Conservation (phyloP, 169 alveolate genomes). For the Toxoplasma gondii region DNA sequence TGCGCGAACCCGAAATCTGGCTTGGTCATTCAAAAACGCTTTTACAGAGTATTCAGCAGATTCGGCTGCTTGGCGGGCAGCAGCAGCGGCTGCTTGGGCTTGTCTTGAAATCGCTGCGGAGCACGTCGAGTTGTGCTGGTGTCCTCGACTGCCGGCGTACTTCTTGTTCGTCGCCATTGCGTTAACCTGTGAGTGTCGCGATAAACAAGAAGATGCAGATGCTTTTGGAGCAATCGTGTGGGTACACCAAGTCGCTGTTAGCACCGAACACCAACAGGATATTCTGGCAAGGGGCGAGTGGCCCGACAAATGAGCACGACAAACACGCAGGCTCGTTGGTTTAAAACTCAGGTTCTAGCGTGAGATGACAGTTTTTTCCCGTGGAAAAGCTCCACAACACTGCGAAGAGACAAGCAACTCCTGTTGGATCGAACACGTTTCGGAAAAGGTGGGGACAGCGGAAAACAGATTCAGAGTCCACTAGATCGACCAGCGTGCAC, state of each 20-base stretch:
- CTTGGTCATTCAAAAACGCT: background rate
- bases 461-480: too few species aligned
- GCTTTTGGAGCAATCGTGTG: too few species aligned
- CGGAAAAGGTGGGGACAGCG: too few species aligned
- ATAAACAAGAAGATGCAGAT: too few species aligned
- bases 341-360: too few species aligned
- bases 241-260: too few species aligned
- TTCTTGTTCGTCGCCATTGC: background rate
- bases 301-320: background rate
- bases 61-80: background rate
- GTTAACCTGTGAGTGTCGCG: background rate
- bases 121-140: background rate
- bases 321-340: background rate
- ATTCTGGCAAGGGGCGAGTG: background rate
- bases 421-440: too few species aligned
- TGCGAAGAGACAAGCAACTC: too few species aligned
- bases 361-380: too few species aligned
- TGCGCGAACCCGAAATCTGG: background rate
- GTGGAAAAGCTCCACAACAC: too few species aligned
- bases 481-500: too few species aligned
- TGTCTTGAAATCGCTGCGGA: background rate
- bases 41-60: background rate
- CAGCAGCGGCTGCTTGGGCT: background rate
- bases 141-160: background rate
- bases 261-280: too few species aligned